phyloP scores from a whole-genome alignment of 2,329 filamentous ascomycete species.

The Saccharata proteae region DNA sequence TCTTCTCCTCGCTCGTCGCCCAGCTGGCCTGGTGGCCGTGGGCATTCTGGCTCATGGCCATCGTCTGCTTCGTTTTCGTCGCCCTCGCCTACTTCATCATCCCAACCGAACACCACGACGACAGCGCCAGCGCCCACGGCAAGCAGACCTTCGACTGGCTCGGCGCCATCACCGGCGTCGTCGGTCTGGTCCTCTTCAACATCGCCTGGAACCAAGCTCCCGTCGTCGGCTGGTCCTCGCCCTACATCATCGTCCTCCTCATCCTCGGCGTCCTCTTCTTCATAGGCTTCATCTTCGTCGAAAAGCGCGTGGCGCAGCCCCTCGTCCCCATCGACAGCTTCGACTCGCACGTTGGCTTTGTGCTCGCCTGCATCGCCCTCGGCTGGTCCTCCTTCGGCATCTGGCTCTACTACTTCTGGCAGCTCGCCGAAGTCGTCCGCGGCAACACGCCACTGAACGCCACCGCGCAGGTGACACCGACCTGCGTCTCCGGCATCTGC shows the following conservation, averaged over 20 bases:
- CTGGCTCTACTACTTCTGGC: conserved; percentile 21
- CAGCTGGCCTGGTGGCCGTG: conserved; percentile 41
- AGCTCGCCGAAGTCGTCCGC: conserved; percentile 17
- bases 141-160: conserved; percentile 29
- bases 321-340: conserved; percentile 45
- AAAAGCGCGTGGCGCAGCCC: conserved; percentile 35
- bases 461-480: conserved; percentile 17
- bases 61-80: conserved; percentile 27
- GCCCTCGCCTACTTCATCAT: conserved; percentile 27
- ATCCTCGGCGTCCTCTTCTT: conserved; percentile 46
- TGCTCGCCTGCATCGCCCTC: conserved; percentile 41
- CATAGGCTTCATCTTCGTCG: conserved; percentile 42
- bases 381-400: conserved; percentile 25
- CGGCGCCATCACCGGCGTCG: conserved; percentile 39
- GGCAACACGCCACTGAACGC: conserved; percentile 16
- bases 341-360: conserved; percentile 40
- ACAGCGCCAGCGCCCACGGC: conserved; percentile 7
- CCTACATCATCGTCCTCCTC: conserved; percentile 45
- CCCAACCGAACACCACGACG: conserved; percentile 18
- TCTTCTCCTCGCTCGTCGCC: conserved; percentile 29
- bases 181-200: conserved; percentile 49
- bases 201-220: conserved; percentile 57
- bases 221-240: conserved; percentile 44
- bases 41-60: conserved; percentile 35
- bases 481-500: conserved; percentile 17